These are phyloP conservation scores for Tulasnella sp. DNA, from an alignment of 768 basidiomycete genomes.

Conservation along the genomic window DNA sequence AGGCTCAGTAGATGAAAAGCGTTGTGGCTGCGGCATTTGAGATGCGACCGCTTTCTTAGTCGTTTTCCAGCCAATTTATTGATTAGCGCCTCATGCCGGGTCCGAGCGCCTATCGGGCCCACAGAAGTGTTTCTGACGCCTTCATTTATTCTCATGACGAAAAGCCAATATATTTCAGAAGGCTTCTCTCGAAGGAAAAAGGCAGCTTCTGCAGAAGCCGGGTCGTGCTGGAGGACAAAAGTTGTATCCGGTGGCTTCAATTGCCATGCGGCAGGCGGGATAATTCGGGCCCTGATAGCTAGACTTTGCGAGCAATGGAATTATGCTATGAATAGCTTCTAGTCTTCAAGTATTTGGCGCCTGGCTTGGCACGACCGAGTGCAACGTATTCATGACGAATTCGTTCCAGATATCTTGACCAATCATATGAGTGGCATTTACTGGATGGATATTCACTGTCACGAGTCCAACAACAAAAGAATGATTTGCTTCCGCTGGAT, in stretches of 20 bases:
- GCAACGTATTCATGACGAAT: too few relatives aligned
- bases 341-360: neutral
- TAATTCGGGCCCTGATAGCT: neutral
- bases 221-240: neutral
- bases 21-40: neutral
- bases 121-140: neutral
- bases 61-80: neutral
- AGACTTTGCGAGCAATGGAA: neutral
- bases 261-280: neutral
- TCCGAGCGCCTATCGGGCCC: neutral
- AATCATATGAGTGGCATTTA: too few relatives aligned
- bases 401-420: too few relatives aligned
- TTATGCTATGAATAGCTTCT: neutral
- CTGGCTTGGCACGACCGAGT: neutral
- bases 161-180: neutral
- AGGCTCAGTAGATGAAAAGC: neutral
- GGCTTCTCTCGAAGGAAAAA: neutral
- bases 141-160: neutral
- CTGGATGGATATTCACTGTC: too few relatives aligned
- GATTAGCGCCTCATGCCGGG: neutral
- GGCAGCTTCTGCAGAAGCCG: neutral
- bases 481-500: too few relatives aligned
- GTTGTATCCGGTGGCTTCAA: neutral
- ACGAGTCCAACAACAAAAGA: too few relatives aligned
- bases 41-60: neutral